Conservation (phyloP, 306 rosid genomes). For the Prunus salicina region DNA sequence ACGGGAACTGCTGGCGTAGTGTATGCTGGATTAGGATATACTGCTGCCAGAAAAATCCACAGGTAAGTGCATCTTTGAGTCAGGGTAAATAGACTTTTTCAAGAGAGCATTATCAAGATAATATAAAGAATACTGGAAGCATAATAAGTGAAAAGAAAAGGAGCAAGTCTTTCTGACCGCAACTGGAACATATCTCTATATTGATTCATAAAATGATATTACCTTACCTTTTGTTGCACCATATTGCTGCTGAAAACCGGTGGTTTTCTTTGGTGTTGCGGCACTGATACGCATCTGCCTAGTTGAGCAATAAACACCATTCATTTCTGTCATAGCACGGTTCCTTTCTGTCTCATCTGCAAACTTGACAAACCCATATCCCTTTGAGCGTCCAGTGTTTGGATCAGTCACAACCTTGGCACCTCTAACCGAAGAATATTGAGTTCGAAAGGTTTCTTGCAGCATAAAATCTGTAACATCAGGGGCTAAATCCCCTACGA, state of each 20-base stretch:
- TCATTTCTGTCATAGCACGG: slow-evolving; percentile 91
- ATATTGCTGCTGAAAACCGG: slow-evolving; percentile 63
- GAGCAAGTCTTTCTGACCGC: neutral
- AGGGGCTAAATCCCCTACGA: slow-evolving; percentile 89
- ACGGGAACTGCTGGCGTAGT: slow-evolving; percentile 52
- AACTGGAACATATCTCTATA: neutral
- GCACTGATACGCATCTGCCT: slow-evolving; percentile 95
- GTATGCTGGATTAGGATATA: slow-evolving; percentile 62
- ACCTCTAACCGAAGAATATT: slow-evolving; percentile 82
- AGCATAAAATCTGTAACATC: slow-evolving; percentile 85
- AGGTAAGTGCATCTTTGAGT: neutral
- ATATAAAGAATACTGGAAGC: neutral
- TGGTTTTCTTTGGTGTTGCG: slow-evolving; percentile 77
- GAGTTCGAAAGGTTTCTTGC: slow-evolving; percentile 73
- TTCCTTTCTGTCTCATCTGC: slow-evolving; percentile 78
- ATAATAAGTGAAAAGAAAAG: neutral
- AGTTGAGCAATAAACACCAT: slow-evolving; percentile 81
- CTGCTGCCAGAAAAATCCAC: slow-evolving; percentile 37
- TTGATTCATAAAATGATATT: neutral
- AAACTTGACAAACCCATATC: slow-evolving; percentile 84
- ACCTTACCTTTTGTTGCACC: slow-evolving; percentile 49
- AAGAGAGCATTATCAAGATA: neutral
- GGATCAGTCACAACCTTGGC: slow-evolving; percentile 93
- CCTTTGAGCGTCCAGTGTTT: slow-evolving; percentile 79
- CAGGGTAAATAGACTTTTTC: neutral